Conservation (phyloP, 768 basidiomycete genomes). For the Podaxis sp. region DNA sequence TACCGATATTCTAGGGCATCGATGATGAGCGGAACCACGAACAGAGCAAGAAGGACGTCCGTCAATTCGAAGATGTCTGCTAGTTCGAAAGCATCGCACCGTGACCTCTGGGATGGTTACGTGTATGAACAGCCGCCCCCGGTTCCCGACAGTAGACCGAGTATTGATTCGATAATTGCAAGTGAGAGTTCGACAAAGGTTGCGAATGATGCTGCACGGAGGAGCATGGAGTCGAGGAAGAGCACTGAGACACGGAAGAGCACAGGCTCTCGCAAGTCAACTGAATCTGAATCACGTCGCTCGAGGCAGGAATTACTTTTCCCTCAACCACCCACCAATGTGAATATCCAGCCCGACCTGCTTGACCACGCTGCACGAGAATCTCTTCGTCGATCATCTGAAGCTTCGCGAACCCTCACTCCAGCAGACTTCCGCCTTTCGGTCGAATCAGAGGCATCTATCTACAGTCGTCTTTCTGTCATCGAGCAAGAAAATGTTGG, state of each 20-base stretch:
- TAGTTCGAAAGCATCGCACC: background rate
- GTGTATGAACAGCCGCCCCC: conserved; percentile 18
- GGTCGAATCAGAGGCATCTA: conserved; percentile 31
- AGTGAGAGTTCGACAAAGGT: background rate
- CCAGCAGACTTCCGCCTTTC: conserved; percentile 7
- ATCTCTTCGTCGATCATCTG: conserved; percentile 10
- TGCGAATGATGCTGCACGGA: conserved; percentile 1
- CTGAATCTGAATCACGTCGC: conserved; percentile 4
- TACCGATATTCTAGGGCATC: conserved; percentile 73
- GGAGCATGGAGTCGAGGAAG: conserved; percentile 15
- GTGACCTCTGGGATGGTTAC: conserved; percentile 7
- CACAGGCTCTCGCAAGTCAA: conserved; percentile 2
- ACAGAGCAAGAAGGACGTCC: background rate
- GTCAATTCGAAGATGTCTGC: conserved; percentile 3
- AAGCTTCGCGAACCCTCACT: conserved; percentile 8
- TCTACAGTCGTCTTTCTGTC: conserved; percentile 29
- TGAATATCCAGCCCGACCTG: conserved; percentile 7
- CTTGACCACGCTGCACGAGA: conserved; percentile 3
- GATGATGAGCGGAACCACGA: conserved; percentile 32
- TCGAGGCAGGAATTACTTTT: conserved; percentile 8
- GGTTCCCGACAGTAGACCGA: conserved; percentile 19
- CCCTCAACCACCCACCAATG: conserved; percentile 8
- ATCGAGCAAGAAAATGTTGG: conserved; percentile 15
- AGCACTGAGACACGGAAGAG: background rate
- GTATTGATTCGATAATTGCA: conserved; percentile 17